Conservation (phyloP, 495 filamentous ascomycete genomes). For the Copromyces sp. region DNA sequence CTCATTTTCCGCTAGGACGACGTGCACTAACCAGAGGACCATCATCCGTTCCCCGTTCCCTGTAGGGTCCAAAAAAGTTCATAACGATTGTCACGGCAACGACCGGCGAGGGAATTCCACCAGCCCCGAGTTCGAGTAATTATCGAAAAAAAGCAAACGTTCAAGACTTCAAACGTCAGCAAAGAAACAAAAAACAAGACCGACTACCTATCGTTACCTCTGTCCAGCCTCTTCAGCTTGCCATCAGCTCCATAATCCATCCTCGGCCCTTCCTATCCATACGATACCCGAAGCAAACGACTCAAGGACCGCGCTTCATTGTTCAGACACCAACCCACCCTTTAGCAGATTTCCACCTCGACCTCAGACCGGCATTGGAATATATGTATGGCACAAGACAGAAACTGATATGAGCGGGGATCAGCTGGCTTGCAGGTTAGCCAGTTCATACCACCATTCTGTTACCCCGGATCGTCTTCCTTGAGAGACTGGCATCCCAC, state of each 20-base stretch:
- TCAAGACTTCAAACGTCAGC: not conserved
- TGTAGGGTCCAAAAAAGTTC: not conserved
- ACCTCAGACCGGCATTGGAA: not conserved
- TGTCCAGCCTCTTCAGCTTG: not conserved
- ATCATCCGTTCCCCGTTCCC: not conserved
- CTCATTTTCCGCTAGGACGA: not conserved
- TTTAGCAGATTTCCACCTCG: not conserved
- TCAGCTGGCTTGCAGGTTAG: slow-evolving; percentile 62
- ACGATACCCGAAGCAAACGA: not conserved
- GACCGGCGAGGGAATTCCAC: not conserved
- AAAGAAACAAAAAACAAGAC: not conserved
- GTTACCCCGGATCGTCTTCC: slow-evolving; percentile 1
- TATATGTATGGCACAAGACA: slow-evolving; percentile 15
- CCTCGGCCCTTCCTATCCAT: not conserved
- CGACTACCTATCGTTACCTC: not conserved
- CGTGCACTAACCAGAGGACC: not conserved
- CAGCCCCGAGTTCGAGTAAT: not conserved
- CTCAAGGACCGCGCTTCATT: not conserved
- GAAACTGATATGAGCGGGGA: slow-evolving; percentile 66
- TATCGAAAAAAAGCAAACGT: not conserved
- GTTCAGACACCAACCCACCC: not conserved
- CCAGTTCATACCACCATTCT: slow-evolving; percentile 6
- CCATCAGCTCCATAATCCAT: not conserved
- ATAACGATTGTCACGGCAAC: not conserved
- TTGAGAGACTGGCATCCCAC: not conserved